phyloP scores from a whole-genome alignment of 2,329 filamentous ascomycete genomes.

The Pyrenophora tritici-repentis region DNA sequence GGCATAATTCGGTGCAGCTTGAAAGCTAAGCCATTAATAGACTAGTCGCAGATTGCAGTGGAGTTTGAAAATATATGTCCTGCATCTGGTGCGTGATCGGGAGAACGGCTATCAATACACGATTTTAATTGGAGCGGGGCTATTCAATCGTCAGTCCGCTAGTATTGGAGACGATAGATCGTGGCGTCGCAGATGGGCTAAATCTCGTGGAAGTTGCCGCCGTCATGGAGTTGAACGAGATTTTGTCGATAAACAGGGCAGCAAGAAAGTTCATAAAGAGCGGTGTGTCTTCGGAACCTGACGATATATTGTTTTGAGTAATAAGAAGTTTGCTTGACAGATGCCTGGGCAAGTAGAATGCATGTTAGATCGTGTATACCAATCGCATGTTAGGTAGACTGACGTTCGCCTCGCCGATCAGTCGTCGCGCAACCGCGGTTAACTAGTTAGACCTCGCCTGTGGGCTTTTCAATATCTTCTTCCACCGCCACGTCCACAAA shows the following conservation, averaged over 20 bases:
- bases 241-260: neutral
- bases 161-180: neutral
- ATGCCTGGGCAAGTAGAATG: neutral
- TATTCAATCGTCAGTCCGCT: neutral
- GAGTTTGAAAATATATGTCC: neutral
- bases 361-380: conserved; percentile 14
- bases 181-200: conserved; percentile 10
- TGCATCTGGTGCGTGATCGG: conserved; percentile 2
- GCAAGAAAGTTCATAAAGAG: neutral
- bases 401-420: conserved; percentile 10
- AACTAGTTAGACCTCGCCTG: conserved; percentile 1
- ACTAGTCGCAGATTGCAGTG: too few species aligned
- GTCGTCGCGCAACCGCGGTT: neutral
- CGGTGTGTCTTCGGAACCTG: neutral
- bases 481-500: neutral
- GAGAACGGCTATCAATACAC: conserved; percentile 8
- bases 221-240: conserved; percentile 5
- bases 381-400: conserved; percentile 11
- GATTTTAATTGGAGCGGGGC: neutral
- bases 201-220: neutral
- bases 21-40: too few species aligned
- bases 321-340: too few species aligned
- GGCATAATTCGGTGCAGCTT: too few species aligned
- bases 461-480: neutral
- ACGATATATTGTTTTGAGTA: too few species aligned